phyloP scores from a whole-genome alignment of 2,329 filamentous ascomycete genomes.

The Phialophora tarda region DNA sequence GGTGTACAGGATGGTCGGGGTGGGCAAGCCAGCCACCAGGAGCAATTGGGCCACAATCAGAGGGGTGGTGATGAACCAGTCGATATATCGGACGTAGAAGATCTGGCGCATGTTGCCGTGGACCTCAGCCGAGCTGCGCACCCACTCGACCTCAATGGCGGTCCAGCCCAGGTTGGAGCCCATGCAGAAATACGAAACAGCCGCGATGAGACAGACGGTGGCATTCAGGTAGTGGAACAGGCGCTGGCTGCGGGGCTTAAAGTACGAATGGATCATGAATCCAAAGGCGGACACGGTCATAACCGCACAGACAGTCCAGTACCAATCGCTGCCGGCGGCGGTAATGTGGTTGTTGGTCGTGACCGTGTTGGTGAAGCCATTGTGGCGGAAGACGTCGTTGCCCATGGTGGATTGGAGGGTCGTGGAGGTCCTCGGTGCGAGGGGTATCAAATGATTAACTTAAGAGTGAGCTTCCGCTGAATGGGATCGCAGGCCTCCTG shows the following conservation, averaged over 20 bases:
- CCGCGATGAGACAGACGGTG: constrained; percentile 40
- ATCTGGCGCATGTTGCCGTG: constrained; percentile 64
- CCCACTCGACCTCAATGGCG: constrained; percentile 67
- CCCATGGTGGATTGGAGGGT: constrained; percentile 25
- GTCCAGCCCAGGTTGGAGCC: constrained; percentile 69
- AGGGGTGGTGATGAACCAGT: constrained; percentile 68
- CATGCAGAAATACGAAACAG: constrained; percentile 70
- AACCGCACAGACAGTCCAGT: constrained; percentile 36
- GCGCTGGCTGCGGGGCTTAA: constrained; percentile 32
- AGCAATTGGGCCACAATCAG: constrained; percentile 67
- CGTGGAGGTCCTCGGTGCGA: not conserved
- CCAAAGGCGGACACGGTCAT: constrained; percentile 34
- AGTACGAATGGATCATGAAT: constrained; percentile 37
- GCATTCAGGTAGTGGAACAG: constrained; percentile 40
- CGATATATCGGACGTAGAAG: constrained; percentile 71
- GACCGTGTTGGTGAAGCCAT: constrained; percentile 40
- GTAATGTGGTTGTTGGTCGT: constrained; percentile 41
- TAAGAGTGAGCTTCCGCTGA: constrained; percentile 4
- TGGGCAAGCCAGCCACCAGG: constrained; percentile 68
- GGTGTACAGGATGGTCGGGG: constrained; percentile 66
- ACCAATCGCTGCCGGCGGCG: constrained; percentile 38
- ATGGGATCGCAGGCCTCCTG: constrained; percentile 14
- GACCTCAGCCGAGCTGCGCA: constrained; percentile 52
- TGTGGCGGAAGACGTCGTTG: constrained; percentile 37
- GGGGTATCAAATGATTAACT: not conserved